Evolutionary conservation across 73 alveolate species (phyloP), one percentile per base, ranked within the genome.

Genomic region (Paramecium sonneborni): DNA sequence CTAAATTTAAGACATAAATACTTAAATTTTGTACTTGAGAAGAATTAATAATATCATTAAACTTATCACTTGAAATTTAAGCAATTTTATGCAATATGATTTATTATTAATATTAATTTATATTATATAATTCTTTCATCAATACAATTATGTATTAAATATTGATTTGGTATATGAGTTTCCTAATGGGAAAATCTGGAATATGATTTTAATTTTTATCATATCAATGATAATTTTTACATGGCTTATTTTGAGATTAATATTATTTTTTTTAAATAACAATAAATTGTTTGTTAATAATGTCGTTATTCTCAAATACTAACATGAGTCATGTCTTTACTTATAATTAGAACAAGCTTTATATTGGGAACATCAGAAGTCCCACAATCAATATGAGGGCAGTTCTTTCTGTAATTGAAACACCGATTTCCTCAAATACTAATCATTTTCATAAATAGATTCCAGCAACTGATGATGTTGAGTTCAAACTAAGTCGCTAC

Each of bases 21-120:
- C 76, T 76, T 86, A 11, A 86, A 38, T 52, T 86, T 88, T 86
- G 85, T 76, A 28, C 62, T 88, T 18, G 87, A 74, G n/a, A n/a
- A n/a, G n/a, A n/a, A n/a, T n/a, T n/a, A n/a, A n/a, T n/a, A n/a
- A 12, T 37, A 9, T 74, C 87, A 5, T 74, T 67, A 18, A 74
- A 74, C 28, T 74, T 74, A 34, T 74, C 87, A 18, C 39, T 74
- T 37, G 87, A 74, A 39, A 34, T 18, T 74, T 74, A n/a, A 39
- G 35, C 1, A 34, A 37, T 35, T 39, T 28, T 52, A 62, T 20
- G 6, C 58, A 34, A 34, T 28, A 67, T 39, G 18, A 74, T 39
- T 28, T 74, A 34, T 74, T 74, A 12, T 39, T 74, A 74, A 21
- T 74, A 62, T 20, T 74, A 37, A 34, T 37, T 37, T 28, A 74